phyloP scores from a whole-genome alignment of 2,329 filamentous ascomycete genomes.

The Pseudopithomyces maydicus region DNA sequence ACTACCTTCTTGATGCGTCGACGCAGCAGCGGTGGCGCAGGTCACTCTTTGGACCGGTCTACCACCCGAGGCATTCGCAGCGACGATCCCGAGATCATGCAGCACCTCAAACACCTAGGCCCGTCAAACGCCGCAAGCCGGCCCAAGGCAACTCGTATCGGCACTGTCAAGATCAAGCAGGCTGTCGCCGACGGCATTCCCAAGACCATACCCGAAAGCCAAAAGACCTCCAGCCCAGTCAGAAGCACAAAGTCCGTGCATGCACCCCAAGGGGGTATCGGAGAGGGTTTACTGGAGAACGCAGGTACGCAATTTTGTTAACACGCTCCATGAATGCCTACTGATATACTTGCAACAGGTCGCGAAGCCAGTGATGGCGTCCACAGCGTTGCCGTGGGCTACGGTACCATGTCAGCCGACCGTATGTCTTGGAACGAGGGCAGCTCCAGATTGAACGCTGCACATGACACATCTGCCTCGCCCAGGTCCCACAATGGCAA shows the following conservation, averaged over 20 bases:
- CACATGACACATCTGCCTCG: constrained; percentile 26
- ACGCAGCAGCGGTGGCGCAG: constrained; percentile 49
- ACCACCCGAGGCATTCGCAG: constrained; percentile 52
- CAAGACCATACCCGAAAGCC: constrained; percentile 50
- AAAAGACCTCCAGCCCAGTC: constrained; percentile 29
- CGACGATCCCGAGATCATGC: constrained; percentile 59
- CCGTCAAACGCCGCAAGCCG: constrained; percentile 67
- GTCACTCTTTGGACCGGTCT: constrained; percentile 20
- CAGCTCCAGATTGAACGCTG: constrained; percentile 17
- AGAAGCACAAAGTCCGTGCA: constrained; percentile 27
- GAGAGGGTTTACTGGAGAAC: constrained; percentile 58
- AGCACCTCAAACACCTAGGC: constrained; percentile 67
- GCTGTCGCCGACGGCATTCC: constrained; percentile 51
- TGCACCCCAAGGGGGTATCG: constrained; percentile 57
- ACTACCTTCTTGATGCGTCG: constrained; percentile 52
- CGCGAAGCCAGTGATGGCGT: constrained; percentile 68
- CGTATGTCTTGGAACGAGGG: constrained; percentile 37
- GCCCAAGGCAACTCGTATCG: constrained; percentile 65
- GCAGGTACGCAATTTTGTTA: constrained; percentile 46
- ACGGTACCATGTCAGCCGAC: constrained; percentile 48
- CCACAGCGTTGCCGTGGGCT: constrained; percentile 59
- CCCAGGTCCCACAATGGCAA: constrained; percentile 27
- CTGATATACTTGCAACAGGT: background rate
- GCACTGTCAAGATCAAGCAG: constrained; percentile 69
- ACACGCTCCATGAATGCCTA: background rate